Evolutionary conservation across 441 rosid species (phyloP).

Genomic region (Melastoma candidum): DNA sequence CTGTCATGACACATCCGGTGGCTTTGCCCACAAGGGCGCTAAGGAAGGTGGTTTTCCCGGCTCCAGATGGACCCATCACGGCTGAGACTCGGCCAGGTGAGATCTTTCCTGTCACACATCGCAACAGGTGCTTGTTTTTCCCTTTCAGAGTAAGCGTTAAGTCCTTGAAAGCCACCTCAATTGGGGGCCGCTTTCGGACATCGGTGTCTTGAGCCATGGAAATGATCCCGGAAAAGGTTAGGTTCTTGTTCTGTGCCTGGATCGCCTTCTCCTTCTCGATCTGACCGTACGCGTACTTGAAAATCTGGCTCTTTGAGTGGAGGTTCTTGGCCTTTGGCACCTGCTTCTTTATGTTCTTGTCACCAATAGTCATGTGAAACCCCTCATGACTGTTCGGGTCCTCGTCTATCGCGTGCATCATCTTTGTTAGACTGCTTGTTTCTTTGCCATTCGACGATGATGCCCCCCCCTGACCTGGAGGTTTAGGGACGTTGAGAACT

Average conservation of each 20-base stretch:
- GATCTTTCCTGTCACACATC: constrained; percentile 85
- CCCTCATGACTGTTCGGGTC: constrained; percentile 63
- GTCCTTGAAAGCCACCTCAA: constrained; percentile 84
- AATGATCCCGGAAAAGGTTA: constrained; percentile 87
- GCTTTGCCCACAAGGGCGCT: constrained; percentile 89
- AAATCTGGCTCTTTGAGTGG: constrained; percentile 95
- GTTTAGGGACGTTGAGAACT: constrained; percentile 14
- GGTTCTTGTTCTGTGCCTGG: constrained; percentile 73
- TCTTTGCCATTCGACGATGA: constrained; percentile 50
- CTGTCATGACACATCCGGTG: constrained; percentile 61
- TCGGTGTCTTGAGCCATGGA: constrained; percentile 74
- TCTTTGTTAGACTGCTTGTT: constrained; percentile 52
- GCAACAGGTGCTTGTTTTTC: constrained; percentile 73
- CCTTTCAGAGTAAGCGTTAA: constrained; percentile 66
- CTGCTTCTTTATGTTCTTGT: constrained; percentile 50
- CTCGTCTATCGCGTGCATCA: constrained; percentile 66
- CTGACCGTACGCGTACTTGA: constrained; percentile 89
- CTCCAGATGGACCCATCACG: constrained; percentile 99
- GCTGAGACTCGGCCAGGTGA: constrained; percentile 90
- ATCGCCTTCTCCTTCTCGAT: constrained; percentile 90
- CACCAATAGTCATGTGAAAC: constrained; percentile 63
- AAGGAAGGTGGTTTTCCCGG: constrained; percentile 96
- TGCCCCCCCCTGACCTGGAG: constrained; percentile 1
- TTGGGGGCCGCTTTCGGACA: constrained; percentile 49
- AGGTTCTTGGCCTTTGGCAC: constrained; percentile 68